Evolutionary conservation across 495 filamentous ascomycete species (phyloP).

Genomic region (Tuber borchii): DNA sequence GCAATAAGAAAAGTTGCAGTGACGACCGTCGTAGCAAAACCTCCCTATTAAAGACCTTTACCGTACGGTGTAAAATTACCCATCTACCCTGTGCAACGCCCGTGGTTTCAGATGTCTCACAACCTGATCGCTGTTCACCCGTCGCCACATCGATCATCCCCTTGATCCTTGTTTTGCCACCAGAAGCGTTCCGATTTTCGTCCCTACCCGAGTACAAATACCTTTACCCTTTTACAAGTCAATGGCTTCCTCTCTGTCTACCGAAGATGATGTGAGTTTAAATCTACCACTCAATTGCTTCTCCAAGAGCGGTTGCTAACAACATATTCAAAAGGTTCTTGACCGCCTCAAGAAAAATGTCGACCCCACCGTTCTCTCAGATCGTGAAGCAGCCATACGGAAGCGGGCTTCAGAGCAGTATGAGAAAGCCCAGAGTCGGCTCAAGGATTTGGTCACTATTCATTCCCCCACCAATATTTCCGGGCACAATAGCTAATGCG

Average conservation of each 20-base stretch:
- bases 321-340: constrained; percentile 51
- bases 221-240: constrained; percentile 7
- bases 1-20: too few species aligned
- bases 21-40: too few species aligned
- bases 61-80: too few species aligned
- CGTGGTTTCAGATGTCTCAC: too few species aligned
- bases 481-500: background rate
- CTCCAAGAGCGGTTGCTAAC: background rate
- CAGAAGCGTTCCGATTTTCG: too few species aligned
- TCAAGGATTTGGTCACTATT: constrained; percentile 53
- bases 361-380: constrained; percentile 57
- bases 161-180: too few species aligned
- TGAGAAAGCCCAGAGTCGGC: constrained; percentile 58
- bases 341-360: constrained; percentile 56
- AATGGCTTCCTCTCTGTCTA: constrained; percentile 51
- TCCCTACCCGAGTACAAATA: too few species aligned
- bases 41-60: too few species aligned
- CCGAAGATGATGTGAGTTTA: constrained; percentile 50
- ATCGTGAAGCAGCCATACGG: constrained; percentile 57
- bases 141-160: too few species aligned
- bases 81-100: too few species aligned
- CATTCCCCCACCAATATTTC: background rate
- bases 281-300: constrained; percentile 4
- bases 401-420: constrained; percentile 58
- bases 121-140: too few species aligned